A percentile compares a stretch with the other conserved stretches of the same genome.
Evolutionary conservation across 2,329 filamentous ascomycete genomes (phyloP).

Genomic region (Bipolaris bicolor): DNA sequence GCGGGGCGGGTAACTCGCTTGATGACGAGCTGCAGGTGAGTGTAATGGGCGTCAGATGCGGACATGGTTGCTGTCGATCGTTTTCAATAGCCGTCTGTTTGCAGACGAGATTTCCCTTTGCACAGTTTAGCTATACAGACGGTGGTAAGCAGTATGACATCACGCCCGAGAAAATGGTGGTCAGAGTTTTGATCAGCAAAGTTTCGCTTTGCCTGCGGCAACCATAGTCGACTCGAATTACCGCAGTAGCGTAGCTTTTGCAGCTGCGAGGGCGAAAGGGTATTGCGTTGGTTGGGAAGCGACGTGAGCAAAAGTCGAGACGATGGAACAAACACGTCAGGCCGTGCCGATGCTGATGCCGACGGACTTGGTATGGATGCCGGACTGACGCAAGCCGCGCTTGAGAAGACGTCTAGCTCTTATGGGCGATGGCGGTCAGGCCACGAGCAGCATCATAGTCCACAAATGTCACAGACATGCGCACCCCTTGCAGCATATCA

Average conservation of each 20-base stretch:
- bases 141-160: slow-evolving; percentile 14
- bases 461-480: slow-evolving; percentile 5
- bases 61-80: slow-evolving; percentile 11
- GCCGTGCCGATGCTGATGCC: slow-evolving; percentile 3
- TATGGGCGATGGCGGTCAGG: slow-evolving; percentile 2
- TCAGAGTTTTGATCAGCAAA: slow-evolving; percentile 3
- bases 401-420: slow-evolving; percentile 1
- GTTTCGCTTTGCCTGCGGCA: background rate
- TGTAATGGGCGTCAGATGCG: slow-evolving; percentile 1
- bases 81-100: slow-evolving; percentile 11
- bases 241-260: background rate
- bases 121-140: background rate
- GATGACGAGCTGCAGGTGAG: slow-evolving; percentile 7
- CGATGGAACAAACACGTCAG: background rate
- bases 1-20: slow-evolving; percentile 12
- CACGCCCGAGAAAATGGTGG: slow-evolving; percentile 2
- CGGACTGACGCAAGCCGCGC: slow-evolving; percentile 2
- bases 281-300: slow-evolving; percentile 9
- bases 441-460: slow-evolving; percentile 8
- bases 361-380: slow-evolving; percentile 2
- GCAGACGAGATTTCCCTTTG: slow-evolving; percentile 5
- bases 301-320: background rate
- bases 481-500: background rate
- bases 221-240: background rate
- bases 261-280: background rate